A percentile compares a stretch with the other conserved stretches of the same genome.
Evolutionary conservation across 2,329 filamentous ascomycete genomes (phyloP).

Genomic region (Zasmidium cellare): DNA sequence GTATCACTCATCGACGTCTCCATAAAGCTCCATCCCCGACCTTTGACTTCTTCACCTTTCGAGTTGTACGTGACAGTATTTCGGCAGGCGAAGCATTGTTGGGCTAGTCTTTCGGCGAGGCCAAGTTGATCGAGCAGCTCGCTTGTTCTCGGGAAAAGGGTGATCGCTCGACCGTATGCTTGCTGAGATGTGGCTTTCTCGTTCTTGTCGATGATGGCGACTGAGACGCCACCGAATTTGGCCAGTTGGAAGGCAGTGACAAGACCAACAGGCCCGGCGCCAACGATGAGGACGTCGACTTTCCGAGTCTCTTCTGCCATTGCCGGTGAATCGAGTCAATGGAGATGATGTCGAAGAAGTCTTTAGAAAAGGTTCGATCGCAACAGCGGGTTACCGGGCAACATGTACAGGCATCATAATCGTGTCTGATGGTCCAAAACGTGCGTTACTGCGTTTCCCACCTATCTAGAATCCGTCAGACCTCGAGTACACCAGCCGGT

Average conservation of each 20-base stretch:
- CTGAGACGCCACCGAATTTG: background rate
- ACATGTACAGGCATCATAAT: too few relatives aligned
- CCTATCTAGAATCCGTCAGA: background rate
- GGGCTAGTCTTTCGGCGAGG: constrained; percentile 51
- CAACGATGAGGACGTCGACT: constrained; percentile 51
- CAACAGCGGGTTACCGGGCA: too few relatives aligned
- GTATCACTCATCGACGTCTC: constrained; percentile 37
- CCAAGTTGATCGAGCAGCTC: constrained; percentile 57
- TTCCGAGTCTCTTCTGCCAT: background rate
- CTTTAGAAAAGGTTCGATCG: too few relatives aligned
- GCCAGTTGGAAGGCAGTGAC: background rate
- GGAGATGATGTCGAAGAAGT: too few relatives aligned
- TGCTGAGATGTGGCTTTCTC: constrained; percentile 49
- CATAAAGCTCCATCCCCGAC: constrained; percentile 22
- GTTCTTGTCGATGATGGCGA: constrained; percentile 52
- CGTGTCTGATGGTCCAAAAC: too few relatives aligned
- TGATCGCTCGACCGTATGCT: constrained; percentile 56
- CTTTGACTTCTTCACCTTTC: constrained; percentile 29
- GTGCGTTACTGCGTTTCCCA: background rate
- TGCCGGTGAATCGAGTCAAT: too few relatives aligned
- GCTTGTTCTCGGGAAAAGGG: constrained; percentile 52
- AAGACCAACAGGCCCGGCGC: constrained; percentile 49
- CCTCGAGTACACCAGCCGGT: background rate
- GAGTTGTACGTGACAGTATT: constrained; percentile 53
- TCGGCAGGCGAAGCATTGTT: constrained; percentile 55